Base-by-base conservation (phyloP, 352 stramenopile genomes). In the Phytopythium chamaehyphon region DNA sequence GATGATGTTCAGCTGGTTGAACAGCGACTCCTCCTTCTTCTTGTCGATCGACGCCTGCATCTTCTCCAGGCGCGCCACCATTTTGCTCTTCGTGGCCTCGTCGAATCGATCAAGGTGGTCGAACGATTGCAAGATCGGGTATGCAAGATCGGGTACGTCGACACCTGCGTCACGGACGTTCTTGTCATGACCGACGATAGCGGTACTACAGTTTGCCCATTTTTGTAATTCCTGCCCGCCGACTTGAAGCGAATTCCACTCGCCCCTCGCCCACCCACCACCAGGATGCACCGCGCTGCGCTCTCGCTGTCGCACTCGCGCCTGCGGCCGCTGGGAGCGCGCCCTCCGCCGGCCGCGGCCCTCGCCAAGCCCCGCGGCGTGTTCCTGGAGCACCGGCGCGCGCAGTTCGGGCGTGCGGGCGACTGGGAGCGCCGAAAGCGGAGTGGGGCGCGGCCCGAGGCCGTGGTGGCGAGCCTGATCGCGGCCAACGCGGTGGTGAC, bases 101-200 rank as follows among this genome's bases (percentile, higher is more conserved):
- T 86, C 67, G 46, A 93, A 93, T 26, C 76, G 69, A 22, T 83
- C 72, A 14, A 93, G 40, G 65, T 91, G 78, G 51, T 90, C 83
- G 47, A 93, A 93, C 56, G 73, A 85, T 59, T 83, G 73, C 57
- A 93, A 45, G 57, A 93, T 71, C 43, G 83, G 71, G 51, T 93
- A 33, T 33, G n/a, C n/a, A n/a, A n/a, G n/a, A n/a, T n/a, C n/a
- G n/a, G n/a, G n/a, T n/a, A 93, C 47, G 74, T 80, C 33, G 80
- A 83, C 80, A 90, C 91, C 54, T 93, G 76, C 68, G 91, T 93
- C 51, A 90, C 73, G n/a, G n/a, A n/a, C n/a, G n/a, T n/a, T n/a
- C n/a, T n/a, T n/a, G n/a, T n/a, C n/a, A n/a, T n/a, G n/a, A n/a
- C n/a, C n/a, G n/a, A n/a, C n/a, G n/a, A n/a, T n/a, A n/a, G n/a